These are phyloP conservation scores for Globisporangium megalacanthum DNA, from an alignment of 352 stramenopile genomes.

Conservation along the genomic window DNA sequence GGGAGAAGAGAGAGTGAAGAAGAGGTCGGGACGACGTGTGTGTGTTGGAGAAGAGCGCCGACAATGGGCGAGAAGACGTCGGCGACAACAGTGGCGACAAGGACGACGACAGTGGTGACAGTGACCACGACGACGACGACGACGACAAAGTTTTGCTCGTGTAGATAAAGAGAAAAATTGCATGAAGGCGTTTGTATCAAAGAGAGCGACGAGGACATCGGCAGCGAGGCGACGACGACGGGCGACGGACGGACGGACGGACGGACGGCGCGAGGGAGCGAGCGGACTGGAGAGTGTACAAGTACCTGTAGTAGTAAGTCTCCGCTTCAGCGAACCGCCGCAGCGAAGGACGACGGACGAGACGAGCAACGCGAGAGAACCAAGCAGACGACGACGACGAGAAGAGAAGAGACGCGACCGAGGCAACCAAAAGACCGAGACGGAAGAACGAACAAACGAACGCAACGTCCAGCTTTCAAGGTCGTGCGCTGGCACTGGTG, in stretches of 20 bases:
- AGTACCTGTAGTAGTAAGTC: conserved; percentile 76
- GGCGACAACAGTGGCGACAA: conserved; percentile 2
- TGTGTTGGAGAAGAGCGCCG: no score
- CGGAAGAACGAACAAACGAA: not conserved
- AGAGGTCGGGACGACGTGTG: not conserved
- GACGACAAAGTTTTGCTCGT: conserved; percentile 48
- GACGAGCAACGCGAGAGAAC: not conserved
- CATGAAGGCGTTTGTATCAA: conserved; percentile 52
- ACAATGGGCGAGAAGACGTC: conserved; percentile 11
- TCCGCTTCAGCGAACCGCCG: conserved; percentile 9
- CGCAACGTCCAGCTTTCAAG: not conserved
- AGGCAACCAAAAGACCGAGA: not conserved
- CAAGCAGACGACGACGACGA: not conserved
- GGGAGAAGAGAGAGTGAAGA: not conserved
- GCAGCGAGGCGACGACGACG: conserved; percentile 8
- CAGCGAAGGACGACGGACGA: not conserved
- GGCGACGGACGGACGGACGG: conserved; percentile 20
- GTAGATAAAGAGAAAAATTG: conserved; percentile 58
- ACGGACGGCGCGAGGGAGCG: conserved; percentile 14
- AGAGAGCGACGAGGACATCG: conserved; percentile 25
- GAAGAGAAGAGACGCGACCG: not conserved
- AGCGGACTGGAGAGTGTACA: conserved; percentile 28
- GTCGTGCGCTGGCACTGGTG: not conserved
- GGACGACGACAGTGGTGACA: no score
- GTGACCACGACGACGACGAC: not conserved